A percentile compares a stretch with the other conserved stretches of the same genome.
Conservation (phyloP, 352 stramenopile species). For the Phytopythium aichiense region DNA sequence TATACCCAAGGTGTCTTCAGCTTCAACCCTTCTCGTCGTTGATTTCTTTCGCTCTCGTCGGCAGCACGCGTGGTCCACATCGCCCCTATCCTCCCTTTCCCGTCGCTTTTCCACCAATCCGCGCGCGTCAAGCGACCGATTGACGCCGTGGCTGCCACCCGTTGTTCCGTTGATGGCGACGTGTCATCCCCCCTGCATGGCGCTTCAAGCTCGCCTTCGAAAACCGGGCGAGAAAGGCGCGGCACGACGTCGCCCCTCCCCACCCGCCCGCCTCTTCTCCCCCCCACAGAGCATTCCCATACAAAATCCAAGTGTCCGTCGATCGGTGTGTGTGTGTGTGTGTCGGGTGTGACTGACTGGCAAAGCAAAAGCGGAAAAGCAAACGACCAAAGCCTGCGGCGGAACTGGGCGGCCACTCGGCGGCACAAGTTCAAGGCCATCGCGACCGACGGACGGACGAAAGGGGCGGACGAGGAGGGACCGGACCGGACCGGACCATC, state of each 20-base stretch:
- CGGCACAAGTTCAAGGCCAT: background rate
- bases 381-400: background rate
- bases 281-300: too few relatives aligned
- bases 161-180: constrained; percentile 5
- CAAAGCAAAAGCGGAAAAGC: background rate
- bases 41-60: background rate
- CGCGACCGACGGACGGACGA: background rate
- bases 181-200: constrained; percentile 12
- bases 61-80: background rate
- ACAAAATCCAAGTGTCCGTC: too few relatives aligned
- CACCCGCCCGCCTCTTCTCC: background rate
- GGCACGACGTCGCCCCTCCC: background rate
- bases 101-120: constrained; percentile 1
- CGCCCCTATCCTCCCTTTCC: background rate
- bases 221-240: background rate
- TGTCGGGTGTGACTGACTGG: background rate
- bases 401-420: background rate
- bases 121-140: background rate
- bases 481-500: background rate
- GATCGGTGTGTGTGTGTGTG: background rate
- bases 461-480: background rate
- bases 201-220: constrained; percentile 14
- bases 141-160: background rate
- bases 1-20: background rate
- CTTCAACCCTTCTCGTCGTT: constrained; percentile 6